Evolutionary conservation across 2,329 filamentous ascomycete genomes (phyloP).

Genomic region (Alternaria brassicae): DNA sequence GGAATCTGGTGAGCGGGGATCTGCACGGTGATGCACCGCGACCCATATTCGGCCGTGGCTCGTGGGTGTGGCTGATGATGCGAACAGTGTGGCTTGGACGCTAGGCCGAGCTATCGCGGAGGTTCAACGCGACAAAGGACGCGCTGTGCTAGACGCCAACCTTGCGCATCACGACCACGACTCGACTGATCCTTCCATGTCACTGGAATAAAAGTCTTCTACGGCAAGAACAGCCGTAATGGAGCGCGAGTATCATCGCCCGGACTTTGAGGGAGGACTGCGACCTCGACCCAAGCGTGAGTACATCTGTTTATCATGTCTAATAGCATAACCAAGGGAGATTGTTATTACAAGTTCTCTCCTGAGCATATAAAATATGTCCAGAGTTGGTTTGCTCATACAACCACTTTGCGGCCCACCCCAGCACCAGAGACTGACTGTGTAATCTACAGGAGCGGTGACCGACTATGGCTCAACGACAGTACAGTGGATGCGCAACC

Average conservation of each 20-base stretch:
- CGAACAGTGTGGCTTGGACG: slow-evolving; percentile 1
- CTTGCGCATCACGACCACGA: slow-evolving; percentile 5
- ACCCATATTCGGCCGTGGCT: slow-evolving; percentile 13
- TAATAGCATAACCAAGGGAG: neutral
- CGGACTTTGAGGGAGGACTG: slow-evolving; percentile 44
- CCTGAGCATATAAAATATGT: neutral
- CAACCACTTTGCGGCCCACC: neutral
- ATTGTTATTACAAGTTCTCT: neutral
- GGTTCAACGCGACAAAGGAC: slow-evolving; percentile 14
- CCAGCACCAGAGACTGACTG: slow-evolving; percentile 3
- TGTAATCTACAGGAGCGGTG: slow-evolving; percentile 71
- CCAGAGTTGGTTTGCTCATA: neutral
- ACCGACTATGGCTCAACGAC: slow-evolving; percentile 93
- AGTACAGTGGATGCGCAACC: slow-evolving; percentile 88
- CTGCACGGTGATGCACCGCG: slow-evolving; percentile 22
- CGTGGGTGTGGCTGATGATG: slow-evolving; percentile 13
- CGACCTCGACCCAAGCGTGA: slow-evolving; percentile 48
- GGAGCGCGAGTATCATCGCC: slow-evolving; percentile 48
- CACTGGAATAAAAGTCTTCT: neutral
- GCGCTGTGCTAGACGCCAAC: slow-evolving; percentile 8
- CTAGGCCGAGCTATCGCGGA: slow-evolving; percentile 8
- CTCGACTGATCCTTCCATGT: slow-evolving; percentile 9
- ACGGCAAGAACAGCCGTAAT: slow-evolving; percentile 29
- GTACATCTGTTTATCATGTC: slow-evolving; percentile 21
- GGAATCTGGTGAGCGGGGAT: slow-evolving; percentile 25